A percentile compares a stretch with the other conserved stretches of the same genome.
Evolutionary conservation across 2,329 filamentous ascomycete species (phyloP).

Genomic region (Fusarium verrucosum): DNA sequence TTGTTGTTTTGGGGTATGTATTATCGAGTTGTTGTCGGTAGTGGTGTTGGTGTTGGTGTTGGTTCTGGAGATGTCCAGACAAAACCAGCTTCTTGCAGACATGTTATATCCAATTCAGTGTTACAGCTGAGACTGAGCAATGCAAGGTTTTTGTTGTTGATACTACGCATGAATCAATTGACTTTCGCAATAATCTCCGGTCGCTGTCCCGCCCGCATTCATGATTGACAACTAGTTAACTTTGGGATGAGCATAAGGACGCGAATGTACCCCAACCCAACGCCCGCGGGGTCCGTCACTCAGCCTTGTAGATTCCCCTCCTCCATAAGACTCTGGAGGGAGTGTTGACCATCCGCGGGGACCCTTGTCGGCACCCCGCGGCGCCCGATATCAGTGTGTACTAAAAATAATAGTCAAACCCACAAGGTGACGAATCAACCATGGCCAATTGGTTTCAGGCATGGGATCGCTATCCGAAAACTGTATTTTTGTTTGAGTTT

Average conservation of each 20-base stretch:
- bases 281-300: neutral
- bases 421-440: neutral
- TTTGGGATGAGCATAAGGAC: neutral
- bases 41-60: neutral
- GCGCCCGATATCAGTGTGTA: neutral
- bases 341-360: neutral
- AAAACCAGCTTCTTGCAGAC: neutral
- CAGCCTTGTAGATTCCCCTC: neutral
- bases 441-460: too few species aligned
- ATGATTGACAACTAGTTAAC: neutral
- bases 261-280: neutral
- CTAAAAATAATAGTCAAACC: neutral
- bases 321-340: neutral
- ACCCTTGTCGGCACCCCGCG: conserved; percentile 2
- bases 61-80: neutral
- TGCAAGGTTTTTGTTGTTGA: neutral
- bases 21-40: neutral
- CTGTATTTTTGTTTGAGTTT: neutral
- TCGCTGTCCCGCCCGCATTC: neutral
- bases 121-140: neutral
- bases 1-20: neutral
- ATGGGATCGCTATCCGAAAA: neutral
- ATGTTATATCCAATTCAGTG: neutral
- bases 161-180: neutral
- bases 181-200: neutral